A percentile compares a stretch with the other conserved stretches of the same genome.
Conservation (phyloP, 2,329 filamentous ascomycete species). For the Pestalotiopsis sp. region DNA sequence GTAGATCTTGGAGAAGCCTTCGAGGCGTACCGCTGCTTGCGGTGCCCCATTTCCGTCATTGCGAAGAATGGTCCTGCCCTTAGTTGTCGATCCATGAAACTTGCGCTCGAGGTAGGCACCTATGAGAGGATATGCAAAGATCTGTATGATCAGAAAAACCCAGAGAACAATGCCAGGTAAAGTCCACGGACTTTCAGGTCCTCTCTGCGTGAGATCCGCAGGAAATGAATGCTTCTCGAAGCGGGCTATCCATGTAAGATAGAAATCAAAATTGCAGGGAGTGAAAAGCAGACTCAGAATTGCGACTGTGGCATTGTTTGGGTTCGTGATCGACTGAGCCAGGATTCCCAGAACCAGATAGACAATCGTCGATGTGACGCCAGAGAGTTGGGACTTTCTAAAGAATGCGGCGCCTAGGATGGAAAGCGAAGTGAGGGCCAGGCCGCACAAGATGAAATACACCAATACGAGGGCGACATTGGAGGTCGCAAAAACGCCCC, state of each 20-base stretch:
- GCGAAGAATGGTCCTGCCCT: constrained; percentile 56
- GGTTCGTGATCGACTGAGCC: constrained; percentile 71
- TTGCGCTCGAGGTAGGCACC: constrained; percentile 74
- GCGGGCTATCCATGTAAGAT: constrained; percentile 74
- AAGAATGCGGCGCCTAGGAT: constrained; percentile 84
- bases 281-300: constrained; percentile 78
- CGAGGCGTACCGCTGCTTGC: constrained; percentile 67
- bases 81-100: constrained; percentile 74
- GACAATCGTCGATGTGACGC: constrained; percentile 75
- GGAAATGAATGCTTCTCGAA: constrained; percentile 67
- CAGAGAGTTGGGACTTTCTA: constrained; percentile 83
- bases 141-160: constrained; percentile 77
- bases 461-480: constrained; percentile 68
- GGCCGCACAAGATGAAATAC: constrained; percentile 75
- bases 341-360: constrained; percentile 79
- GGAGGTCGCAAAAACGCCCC: constrained; percentile 67
- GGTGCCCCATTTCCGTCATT: constrained; percentile 28
- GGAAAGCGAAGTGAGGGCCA: constrained; percentile 78
- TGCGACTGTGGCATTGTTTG: constrained; percentile 65
- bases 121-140: constrained; percentile 74
- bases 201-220: constrained; percentile 62
- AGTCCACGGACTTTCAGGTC: constrained; percentile 68
- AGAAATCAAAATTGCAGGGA: constrained; percentile 86
- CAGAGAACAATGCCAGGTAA: constrained; percentile 77
- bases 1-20: constrained; percentile 79